Base-by-base conservation (phyloP, 208 protist genomes). In the Wallacemonas rigidus region DNA sequence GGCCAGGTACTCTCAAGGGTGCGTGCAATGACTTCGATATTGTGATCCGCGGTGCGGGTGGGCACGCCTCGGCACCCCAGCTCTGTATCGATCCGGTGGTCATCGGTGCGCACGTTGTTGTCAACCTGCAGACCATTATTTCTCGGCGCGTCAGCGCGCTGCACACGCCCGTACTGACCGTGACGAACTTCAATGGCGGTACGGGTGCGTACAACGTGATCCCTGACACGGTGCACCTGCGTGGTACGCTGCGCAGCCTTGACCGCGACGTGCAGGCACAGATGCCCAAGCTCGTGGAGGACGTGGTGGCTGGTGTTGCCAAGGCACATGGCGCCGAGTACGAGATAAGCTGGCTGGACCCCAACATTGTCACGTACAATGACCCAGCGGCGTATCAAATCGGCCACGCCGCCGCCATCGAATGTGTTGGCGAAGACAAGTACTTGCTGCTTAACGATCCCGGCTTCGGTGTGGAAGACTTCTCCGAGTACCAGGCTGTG, bases 201-300 rank as follows among this genome's bases (percentile, higher is more conserved):
- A 77, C 70, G 35, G 84, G 84, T 8, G 85, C 76, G 69, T 89
- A 93, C 68, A 93, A 93, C 69, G 88, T 93, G 62, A 93, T 93
- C 26, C 88, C 88, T 26, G 78, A 88, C 61, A 80, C 69, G 11
- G 85, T 87, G 9, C 85, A 89, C 61, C 69, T 93, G 72, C 85
- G 85, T 11, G 88, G 88, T 47, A 93, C 88, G 17, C 75, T 93
- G 40, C 88, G 88, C 41, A 90, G 80, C 56, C 75, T 91, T 2
- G 83, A 94, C 69, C 81, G 85, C 38, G 83, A 86, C 3, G 81
- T 89, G 41, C 85, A 91, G 71, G 79, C 71, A 5, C 70, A 74
- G 14, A 79, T 94, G 55, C 89, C 89, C 1, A 47, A 40, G n/a
- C 64, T 91, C 67, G 86, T 94, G 74, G 86, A 94, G 74, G 83